These are phyloP conservation scores for Xylaria sp. DNA, from an alignment of 2,329 filamentous ascomycete genomes.

Conservation along the genomic window DNA sequence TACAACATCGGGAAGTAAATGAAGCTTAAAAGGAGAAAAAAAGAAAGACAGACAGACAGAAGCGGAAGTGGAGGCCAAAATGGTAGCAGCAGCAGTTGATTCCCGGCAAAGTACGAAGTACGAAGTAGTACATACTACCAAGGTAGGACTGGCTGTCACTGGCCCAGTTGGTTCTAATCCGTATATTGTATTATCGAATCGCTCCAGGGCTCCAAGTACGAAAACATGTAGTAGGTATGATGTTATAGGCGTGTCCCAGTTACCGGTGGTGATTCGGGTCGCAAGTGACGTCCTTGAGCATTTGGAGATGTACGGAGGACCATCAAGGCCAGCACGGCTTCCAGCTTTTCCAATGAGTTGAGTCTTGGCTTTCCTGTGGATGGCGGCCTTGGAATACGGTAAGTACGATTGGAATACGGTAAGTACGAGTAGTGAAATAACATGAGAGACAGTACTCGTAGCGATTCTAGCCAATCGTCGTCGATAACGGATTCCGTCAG, in stretches of 20 bases:
- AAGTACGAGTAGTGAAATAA: neutral
- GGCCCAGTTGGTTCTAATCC: neutral
- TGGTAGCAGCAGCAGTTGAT: neutral
- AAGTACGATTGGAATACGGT: neutral
- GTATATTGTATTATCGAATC: neutral
- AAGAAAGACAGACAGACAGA: neutral
- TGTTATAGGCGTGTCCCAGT: neutral
- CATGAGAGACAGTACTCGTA: neutral
- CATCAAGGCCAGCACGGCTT: neutral
- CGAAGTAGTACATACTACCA: too few species aligned
- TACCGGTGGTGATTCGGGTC: neutral
- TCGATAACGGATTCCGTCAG: neutral
- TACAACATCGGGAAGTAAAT: conserved; percentile 19
- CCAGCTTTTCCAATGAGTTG: neutral
- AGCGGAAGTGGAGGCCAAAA: neutral
- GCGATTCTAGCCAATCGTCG: neutral
- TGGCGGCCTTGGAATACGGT: neutral
- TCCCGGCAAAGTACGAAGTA: neutral
- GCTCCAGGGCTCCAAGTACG: neutral
- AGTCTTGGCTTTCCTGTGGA: neutral
- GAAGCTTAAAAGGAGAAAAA: conserved; percentile 12
- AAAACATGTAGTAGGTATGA: neutral
- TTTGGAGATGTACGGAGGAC: neutral
- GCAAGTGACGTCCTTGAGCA: neutral
- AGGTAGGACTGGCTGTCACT: neutral